Base-by-base conservation (phyloP, 164 flowering plant species). In the Stephania yunnanensis region DNA sequence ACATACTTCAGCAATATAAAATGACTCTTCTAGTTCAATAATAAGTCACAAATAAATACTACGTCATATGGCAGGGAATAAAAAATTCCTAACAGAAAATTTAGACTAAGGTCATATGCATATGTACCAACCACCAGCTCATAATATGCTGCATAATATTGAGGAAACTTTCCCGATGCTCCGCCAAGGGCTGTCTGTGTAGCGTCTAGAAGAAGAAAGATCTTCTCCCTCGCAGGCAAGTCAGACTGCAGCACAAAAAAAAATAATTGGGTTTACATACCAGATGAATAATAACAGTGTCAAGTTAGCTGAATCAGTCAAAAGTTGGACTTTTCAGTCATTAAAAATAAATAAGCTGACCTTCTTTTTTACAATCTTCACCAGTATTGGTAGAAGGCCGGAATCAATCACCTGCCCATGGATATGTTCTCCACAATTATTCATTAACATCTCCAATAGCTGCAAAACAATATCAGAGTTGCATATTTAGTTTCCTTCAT, bases 351-450 rank as follows among this genome's bases (percentile, higher is more conserved):
- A 6, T 71, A n/a, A 36, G 42, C 12, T 19, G 10, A 95, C 99
- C 98, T 93, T 95, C 85, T 90, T 95, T 90, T 95, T 95, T 69
- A 93, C 99, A 79, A 95, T 92, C 87, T 93, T 93, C 82, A 95
- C 97, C 72, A 95, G 89, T 71, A 87, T 70, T 65, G 95, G 89
- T 25, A 95, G 90, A 78, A 92, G 72, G 36, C 97, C 92, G 0
- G 79, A 78, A 71, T 92, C 97, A 80, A 91, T 87, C 79, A 95
- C 96, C 79, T 81, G 90, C 84, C 82, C 84, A 73, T 93, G 95
- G 64, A 95, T 81, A 80, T 82, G 83, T 71, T 91, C 97, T 71
- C 99, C 99, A 80, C 93, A 87, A 82, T 95, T 95, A 85, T 93
- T 91, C 89, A 95, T 93, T 86, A 93, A 81, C 93, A 92, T 89